Conservation (phyloP, 140 eudicot species). For the Oenanthe javanica region DNA sequence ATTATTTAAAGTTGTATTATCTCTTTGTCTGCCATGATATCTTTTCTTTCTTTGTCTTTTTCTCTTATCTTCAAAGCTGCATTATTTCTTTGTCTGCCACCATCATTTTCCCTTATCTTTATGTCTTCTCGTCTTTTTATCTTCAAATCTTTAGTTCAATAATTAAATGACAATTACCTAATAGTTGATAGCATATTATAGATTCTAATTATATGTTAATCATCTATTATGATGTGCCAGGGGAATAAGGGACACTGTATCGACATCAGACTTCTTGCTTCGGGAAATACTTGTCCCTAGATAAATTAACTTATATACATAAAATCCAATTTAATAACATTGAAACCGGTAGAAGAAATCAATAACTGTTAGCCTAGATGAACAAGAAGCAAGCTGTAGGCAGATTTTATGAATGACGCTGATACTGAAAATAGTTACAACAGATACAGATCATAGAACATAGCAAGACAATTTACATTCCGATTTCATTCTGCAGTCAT, state of each 20-base stretch:
- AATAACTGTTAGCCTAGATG: background rate
- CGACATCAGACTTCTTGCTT: background rate
- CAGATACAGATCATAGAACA: background rate
- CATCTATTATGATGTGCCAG: conserved; percentile 11
- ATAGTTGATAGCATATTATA: background rate
- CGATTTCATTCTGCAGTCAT: background rate
- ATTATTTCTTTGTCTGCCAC: too few species aligned
- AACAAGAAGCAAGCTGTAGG: background rate
- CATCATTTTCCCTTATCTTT: too few species aligned
- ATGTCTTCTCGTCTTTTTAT: too few species aligned
- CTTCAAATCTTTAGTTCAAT: background rate
- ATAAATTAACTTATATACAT: too few species aligned
- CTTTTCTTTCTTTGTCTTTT: too few species aligned
- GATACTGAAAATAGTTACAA: background rate
- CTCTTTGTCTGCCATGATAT: too few species aligned
- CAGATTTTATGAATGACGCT: background rate
- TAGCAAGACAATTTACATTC: background rate
- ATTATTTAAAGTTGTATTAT: too few species aligned
- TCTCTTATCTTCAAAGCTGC: too few species aligned
- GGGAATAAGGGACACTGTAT: background rate
- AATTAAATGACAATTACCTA: background rate
- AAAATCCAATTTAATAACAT: too few species aligned
- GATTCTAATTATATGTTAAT: background rate
- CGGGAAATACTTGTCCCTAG: background rate
- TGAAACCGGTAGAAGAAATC: background rate